Percentiles rank a stretch among this genome's conserved stretches.
Evolutionary conservation across 306 rosid genomes (phyloP).

Genomic region (Rosa rugosa): DNA sequence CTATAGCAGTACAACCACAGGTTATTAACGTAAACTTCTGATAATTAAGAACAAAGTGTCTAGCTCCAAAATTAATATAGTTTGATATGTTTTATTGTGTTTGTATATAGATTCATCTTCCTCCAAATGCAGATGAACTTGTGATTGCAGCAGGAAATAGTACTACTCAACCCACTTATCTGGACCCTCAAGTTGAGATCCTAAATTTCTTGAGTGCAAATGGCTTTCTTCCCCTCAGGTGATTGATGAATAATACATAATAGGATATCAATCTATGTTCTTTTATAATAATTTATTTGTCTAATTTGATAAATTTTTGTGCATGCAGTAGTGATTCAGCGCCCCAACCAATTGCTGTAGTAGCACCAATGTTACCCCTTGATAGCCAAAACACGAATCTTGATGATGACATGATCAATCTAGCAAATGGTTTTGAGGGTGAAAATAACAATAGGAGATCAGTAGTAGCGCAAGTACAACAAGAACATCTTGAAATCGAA

Average conservation of each 20-base stretch:
- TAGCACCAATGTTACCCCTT: slow-evolving; percentile 15
- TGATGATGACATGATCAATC: slow-evolving; percentile 24
- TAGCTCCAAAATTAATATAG: neutral
- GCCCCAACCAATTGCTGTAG: neutral
- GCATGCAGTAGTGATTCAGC: slow-evolving; percentile 37
- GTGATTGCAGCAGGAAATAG: neutral
- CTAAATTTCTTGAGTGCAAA: slow-evolving; percentile 43
- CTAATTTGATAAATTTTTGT: too few relatives aligned
- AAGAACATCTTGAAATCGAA: slow-evolving; percentile 26
- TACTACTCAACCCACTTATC: slow-evolving; percentile 23
- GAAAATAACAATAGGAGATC: neutral
- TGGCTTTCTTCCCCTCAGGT: slow-evolving; percentile 45
- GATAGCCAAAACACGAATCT: slow-evolving; percentile 25
- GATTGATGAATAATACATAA: neutral
- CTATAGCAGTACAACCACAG: neutral
- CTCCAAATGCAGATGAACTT: slow-evolving; percentile 30
- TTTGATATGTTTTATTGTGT: neutral
- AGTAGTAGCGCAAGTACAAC: neutral
- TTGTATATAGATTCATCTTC: slow-evolving; percentile 28
- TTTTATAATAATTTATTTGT: neutral
- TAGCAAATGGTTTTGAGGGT: slow-evolving; percentile 11
- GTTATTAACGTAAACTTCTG: neutral
- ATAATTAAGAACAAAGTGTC: neutral
- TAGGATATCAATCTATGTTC: neutral
- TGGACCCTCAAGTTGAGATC: slow-evolving; percentile 36